Evolutionary conservation across 192 early-diverging fungal species (phyloP).

Genomic region (Ambispora gerdemannii): DNA sequence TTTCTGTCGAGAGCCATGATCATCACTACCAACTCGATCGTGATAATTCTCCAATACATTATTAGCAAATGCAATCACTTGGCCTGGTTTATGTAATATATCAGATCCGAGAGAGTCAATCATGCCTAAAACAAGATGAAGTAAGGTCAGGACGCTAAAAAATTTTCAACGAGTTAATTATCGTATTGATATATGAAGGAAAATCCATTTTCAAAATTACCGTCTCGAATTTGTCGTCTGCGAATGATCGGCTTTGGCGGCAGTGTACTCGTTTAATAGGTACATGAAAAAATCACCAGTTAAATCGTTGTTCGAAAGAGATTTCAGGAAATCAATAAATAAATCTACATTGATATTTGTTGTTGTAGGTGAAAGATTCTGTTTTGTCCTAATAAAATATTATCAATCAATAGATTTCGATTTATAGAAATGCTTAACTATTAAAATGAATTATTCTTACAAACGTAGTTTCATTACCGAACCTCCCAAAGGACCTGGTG

Average conservation of each 20-base stretch:
- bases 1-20: neutral
- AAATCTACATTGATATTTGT: constrained; percentile 54
- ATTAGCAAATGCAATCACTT: constrained; percentile 70
- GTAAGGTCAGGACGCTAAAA: constrained; percentile 54
- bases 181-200: neutral
- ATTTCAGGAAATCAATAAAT: constrained; percentile 66
- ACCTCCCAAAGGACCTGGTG: constrained; percentile 49
- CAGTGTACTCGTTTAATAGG: constrained; percentile 68
- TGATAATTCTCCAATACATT: constrained; percentile 55
- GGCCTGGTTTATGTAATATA: constrained; percentile 68
- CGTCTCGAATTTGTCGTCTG: constrained; percentile 43
- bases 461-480: constrained; percentile 47
- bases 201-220: constrained; percentile 34
- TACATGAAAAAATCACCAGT: constrained; percentile 73
- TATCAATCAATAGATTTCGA: constrained; percentile 20
- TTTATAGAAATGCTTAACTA: neutral
- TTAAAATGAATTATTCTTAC: constrained; percentile 22
- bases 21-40: no score
- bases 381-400: neutral
- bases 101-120: constrained; percentile 69
- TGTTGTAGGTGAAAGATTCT: constrained; percentile 33
- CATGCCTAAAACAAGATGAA: constrained; percentile 61
- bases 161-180: neutral
- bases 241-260: constrained; percentile 37
- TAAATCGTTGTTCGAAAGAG: constrained; percentile 45